Conservation (phyloP, 345 rosid species). For the Arabis alpina region DNA sequence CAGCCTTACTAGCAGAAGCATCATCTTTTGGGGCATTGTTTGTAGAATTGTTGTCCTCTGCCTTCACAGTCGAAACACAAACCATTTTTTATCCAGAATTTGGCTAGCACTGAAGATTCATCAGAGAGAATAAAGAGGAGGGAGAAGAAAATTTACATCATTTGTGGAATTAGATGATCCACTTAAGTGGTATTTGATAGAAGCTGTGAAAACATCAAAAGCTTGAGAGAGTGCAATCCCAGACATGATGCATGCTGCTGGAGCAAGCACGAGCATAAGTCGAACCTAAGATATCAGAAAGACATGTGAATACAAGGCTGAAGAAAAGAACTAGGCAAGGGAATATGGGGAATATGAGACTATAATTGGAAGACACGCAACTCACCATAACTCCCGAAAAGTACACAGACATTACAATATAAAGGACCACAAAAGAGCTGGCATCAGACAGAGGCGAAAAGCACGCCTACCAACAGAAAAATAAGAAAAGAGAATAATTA, state of each 20-base stretch:
- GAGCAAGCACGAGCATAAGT: conserved; percentile 98
- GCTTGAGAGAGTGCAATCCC: conserved; percentile 99
- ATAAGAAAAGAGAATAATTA: conserved; percentile 29
- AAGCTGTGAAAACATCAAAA: conserved; percentile 83
- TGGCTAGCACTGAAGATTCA: conserved; percentile 33
- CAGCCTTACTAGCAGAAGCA: conserved; percentile 48
- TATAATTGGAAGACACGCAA: not conserved
- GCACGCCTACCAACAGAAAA: conserved; percentile 77
- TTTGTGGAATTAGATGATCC: conserved; percentile 52
- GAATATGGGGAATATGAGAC: conserved; percentile 6
- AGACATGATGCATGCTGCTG: conserved; percentile 99
- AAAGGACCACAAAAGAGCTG: conserved; percentile 89
- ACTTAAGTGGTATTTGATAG: conserved; percentile 87
- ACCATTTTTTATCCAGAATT: conserved; percentile 25
- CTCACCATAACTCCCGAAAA: conserved; percentile 99
- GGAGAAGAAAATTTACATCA: conserved; percentile 57
- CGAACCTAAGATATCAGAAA: conserved; percentile 70
- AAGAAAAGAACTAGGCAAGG: conserved; percentile 13
- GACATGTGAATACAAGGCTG: conserved; percentile 26
- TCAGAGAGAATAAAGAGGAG: conserved; percentile 21
- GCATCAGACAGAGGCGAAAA: conserved; percentile 97
- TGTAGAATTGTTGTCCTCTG: conserved; percentile 58
- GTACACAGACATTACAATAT: conserved; percentile 92
- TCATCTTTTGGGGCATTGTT: conserved; percentile 47
- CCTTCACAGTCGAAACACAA: conserved; percentile 53